These are phyloP conservation scores for Pseudogymnoascus pannorum DNA, from an alignment of 2,329 filamentous ascomycete species.

Conservation along the genomic window DNA sequence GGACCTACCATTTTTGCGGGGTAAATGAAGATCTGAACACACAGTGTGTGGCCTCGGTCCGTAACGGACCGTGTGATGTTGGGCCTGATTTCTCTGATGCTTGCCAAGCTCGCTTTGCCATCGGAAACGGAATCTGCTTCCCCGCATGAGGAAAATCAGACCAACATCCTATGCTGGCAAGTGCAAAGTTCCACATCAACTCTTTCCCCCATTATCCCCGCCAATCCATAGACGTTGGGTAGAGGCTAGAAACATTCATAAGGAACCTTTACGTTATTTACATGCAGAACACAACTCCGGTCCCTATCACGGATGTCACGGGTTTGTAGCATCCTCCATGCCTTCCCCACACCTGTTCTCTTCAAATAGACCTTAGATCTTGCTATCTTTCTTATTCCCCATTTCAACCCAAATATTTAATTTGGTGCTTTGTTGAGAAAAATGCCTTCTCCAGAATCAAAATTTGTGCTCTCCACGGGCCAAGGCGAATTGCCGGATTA, in stretches of 20 bases:
- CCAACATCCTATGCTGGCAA: neutral
- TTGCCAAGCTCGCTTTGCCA: neutral
- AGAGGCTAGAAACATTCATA: neutral
- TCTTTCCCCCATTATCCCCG: neutral
- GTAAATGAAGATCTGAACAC: neutral
- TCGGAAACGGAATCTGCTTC: neutral
- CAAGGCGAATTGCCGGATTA: constrained; percentile 36
- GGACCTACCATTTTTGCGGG: neutral
- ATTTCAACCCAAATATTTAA: neutral
- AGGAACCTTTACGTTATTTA: neutral
- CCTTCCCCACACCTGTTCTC: neutral
- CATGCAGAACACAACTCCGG: neutral
- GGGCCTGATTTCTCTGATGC: too few relatives aligned
- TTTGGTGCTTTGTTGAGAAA: neutral
- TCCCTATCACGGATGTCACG: neutral
- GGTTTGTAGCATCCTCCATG: neutral
- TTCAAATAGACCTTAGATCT: neutral
- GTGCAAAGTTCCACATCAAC: neutral
- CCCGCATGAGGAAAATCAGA: neutral
- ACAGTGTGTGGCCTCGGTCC: neutral
- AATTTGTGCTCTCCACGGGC: constrained; percentile 15
- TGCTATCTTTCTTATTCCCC: neutral
- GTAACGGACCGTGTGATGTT: neutral
- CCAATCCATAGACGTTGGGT: neutral
- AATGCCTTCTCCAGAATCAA: neutral